Evolutionary conservation across 1,139 yeast genomes (phyloP).

Genomic region (Yamadazyma atlantica): DNA sequence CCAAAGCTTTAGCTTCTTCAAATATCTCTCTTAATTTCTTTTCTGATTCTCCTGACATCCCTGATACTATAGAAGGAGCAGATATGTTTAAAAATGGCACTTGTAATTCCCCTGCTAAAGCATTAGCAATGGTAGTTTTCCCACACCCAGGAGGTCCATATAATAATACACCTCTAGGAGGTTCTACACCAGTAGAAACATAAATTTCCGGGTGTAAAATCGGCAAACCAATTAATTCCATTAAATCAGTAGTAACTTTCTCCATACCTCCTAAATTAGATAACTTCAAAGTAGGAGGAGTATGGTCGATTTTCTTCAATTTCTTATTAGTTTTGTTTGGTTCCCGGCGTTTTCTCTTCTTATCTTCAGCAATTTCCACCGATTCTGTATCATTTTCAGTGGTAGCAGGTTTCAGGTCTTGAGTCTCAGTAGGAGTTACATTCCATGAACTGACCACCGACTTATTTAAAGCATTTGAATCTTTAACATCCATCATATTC

Average conservation of each 20-base stretch:
- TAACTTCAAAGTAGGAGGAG: slow-evolving; percentile 68
- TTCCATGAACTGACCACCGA: slow-evolving; percentile 76
- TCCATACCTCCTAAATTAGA: slow-evolving; percentile 89
- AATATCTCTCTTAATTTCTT: slow-evolving; percentile 89
- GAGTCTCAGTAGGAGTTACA: slow-evolving; percentile 4
- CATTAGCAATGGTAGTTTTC: slow-evolving; percentile 93
- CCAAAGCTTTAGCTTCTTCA: slow-evolving; percentile 86
- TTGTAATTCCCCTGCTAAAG: slow-evolving; percentile 90
- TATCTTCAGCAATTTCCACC: slow-evolving; percentile 16
- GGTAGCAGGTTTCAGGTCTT: slow-evolving; percentile 7
- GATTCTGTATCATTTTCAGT: slow-evolving; percentile 13
- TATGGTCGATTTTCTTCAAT: slow-evolving; percentile 53
- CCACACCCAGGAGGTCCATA: slow-evolving; percentile 99
- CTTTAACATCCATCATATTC: slow-evolving; percentile 60
- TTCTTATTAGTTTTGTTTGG: slow-evolving; percentile 28
- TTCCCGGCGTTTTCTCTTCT: slow-evolving; percentile 32
- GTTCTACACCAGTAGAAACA: slow-evolving; percentile 84
- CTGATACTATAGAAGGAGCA: slow-evolving; percentile 96
- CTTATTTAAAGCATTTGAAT: slow-evolving; percentile 69
- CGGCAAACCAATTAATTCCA: slow-evolving; percentile 91
- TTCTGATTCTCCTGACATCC: slow-evolving; percentile 99
- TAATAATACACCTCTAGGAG: slow-evolving; percentile 91
- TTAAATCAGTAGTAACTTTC: slow-evolving; percentile 73
- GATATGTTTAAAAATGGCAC: slow-evolving; percentile 90
- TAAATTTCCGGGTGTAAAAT: slow-evolving; percentile 92